Conservation (phyloP, 768 basidiomycete genomes). For the Arthromyces matolae region DNA sequence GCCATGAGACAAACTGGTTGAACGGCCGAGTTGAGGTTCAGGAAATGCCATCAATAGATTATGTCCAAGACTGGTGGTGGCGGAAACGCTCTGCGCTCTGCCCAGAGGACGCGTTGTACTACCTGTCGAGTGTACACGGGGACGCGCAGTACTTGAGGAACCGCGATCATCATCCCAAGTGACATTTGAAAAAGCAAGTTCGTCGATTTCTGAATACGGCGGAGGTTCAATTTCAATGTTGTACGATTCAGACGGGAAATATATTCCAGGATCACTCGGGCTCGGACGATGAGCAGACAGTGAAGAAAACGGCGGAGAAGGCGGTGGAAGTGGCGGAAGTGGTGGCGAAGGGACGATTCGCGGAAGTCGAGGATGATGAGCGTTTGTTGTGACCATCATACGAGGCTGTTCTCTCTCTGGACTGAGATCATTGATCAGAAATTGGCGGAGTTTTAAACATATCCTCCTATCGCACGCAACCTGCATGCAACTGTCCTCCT, state of each 20-base stretch:
- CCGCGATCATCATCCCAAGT: slow-evolving; percentile 31
- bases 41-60: slow-evolving; percentile 39
- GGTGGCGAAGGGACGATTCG: slow-evolving; percentile 2
- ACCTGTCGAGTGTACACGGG: slow-evolving; percentile 31
- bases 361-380: slow-evolving; percentile 7
- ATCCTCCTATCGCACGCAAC: too few relatives aligned
- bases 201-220: slow-evolving; percentile 14
- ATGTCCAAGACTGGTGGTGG: slow-evolving; percentile 9
- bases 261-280: slow-evolving; percentile 3
- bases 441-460: slow-evolving; percentile 8
- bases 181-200: slow-evolving; percentile 22
- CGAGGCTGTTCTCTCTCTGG: neutral
- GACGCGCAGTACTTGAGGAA: slow-evolving; percentile 24
- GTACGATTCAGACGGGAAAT: slow-evolving; percentile 30
- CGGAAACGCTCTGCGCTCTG: slow-evolving; percentile 37
- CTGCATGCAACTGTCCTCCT: too few relatives aligned
- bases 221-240: slow-evolving; percentile 25
- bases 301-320: slow-evolving; percentile 5
- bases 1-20: slow-evolving; percentile 38
- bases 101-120: slow-evolving; percentile 25
- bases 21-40: slow-evolving; percentile 48
- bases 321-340: slow-evolving; percentile 1
- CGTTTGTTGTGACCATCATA: neutral
- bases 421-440: neutral
- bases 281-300: neutral